Evolutionary conservation across 371 early-diverging fungal species (phyloP).

Genomic region (Thermomucor indicae-seudaticae): DNA sequence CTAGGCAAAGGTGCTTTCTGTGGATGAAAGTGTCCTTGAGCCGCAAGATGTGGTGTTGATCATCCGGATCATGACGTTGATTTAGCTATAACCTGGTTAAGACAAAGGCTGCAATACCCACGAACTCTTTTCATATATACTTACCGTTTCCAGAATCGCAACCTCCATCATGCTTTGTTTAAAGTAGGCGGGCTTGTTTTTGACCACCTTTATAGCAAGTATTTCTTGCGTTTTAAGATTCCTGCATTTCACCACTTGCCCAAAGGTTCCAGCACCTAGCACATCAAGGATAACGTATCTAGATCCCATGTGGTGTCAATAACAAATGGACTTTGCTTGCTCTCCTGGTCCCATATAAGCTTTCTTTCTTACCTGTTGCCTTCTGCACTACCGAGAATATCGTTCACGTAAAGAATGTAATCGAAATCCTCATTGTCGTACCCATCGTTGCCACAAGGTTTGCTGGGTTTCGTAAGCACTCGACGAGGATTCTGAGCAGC

Average conservation of each 20-base stretch:
- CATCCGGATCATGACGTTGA: constrained; percentile 71
- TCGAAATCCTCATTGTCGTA: constrained; percentile 91
- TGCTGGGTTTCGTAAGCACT: constrained; percentile 88
- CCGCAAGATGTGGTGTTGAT: constrained; percentile 81
- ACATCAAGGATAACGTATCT: constrained; percentile 84
- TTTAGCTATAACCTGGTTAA: constrained; percentile 57
- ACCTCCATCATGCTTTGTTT: constrained; percentile 96
- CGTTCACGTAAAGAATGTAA: constrained; percentile 92
- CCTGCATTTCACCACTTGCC: constrained; percentile 94
- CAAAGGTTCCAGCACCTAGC: constrained; percentile 97
- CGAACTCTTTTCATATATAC: not conserved
- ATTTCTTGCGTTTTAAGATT: constrained; percentile 80
- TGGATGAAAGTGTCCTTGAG: constrained; percentile 92
- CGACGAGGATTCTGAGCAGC: constrained; percentile 78
- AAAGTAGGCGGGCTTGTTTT: constrained; percentile 91
- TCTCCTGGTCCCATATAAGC: not conserved
- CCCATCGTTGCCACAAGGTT: constrained; percentile 82
- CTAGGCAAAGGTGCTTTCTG: constrained; percentile 91
- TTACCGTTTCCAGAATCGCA: constrained; percentile 76
- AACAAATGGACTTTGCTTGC: not conserved
- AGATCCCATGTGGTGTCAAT: not conserved
- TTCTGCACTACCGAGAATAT: constrained; percentile 66
- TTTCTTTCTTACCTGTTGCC: constrained; percentile 65
- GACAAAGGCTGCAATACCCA: not conserved
- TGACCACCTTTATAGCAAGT: constrained; percentile 95